Conservation (phyloP, 2,329 filamentous ascomycete species). For the Pseudogymnoascus pannorum region DNA sequence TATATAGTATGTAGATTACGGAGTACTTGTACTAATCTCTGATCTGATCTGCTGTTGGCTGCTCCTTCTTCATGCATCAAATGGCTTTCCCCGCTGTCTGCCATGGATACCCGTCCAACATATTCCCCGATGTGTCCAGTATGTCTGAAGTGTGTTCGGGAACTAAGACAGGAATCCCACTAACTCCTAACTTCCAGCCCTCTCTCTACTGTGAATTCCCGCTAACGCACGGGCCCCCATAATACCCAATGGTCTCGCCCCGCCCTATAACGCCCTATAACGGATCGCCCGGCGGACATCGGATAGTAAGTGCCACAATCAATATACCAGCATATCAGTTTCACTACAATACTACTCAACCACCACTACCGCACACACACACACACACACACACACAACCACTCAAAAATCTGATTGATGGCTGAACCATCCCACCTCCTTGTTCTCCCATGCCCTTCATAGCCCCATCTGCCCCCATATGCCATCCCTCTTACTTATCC, state of each 20-base stretch:
- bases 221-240: conserved; percentile 3
- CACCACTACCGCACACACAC: not conserved
- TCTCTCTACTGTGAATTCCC: not conserved
- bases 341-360: not conserved
- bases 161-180: not conserved
- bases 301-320: not conserved
- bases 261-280: not conserved
- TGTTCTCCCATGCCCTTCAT: not conserved
- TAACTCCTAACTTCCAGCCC: too few species aligned
- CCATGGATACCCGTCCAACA: too few species aligned
- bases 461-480: not conserved
- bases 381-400: not conserved
- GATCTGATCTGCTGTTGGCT: not conserved
- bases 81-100: not conserved
- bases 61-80: not conserved
- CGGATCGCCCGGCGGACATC: too few species aligned
- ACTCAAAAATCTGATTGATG: not conserved
- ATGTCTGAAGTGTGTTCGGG: not conserved
- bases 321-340: conserved; percentile 4
- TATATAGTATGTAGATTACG: not conserved
- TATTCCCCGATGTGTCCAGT: not conserved
- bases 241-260: not conserved
- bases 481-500: not conserved
- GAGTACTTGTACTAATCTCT: not conserved
- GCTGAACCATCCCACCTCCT: not conserved